Percentiles rank a stretch among this genome's conserved stretches.
Evolutionary conservation across 2,329 filamentous ascomycete species (phyloP).

Genomic region (Dactylonectria macrodidyma): DNA sequence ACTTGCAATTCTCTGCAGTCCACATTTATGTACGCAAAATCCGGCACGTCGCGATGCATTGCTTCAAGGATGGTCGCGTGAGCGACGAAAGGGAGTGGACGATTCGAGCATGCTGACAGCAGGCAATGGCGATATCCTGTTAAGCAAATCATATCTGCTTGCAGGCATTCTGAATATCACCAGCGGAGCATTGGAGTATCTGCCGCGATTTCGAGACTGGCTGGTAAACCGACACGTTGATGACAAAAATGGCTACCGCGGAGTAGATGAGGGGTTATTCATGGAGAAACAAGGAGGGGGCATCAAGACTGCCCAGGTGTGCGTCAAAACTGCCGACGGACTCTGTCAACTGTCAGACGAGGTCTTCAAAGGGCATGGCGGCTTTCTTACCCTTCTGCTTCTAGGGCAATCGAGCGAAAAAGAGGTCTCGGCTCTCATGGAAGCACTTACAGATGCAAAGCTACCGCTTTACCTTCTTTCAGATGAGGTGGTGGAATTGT

Average conservation of each 20-base stretch:
- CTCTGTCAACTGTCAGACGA: background rate
- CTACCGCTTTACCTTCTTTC: background rate
- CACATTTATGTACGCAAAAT: no score
- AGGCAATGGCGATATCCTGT: background rate
- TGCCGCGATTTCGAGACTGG: background rate
- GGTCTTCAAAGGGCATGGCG: background rate
- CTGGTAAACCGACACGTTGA: background rate
- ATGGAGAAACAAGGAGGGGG: background rate
- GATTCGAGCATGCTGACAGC: background rate
- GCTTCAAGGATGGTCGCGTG: slow-evolving; percentile 8
- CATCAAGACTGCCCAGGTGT: background rate
- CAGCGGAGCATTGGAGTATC: background rate
- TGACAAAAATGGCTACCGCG: background rate
- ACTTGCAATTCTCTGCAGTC: background rate
- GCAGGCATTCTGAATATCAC: slow-evolving; percentile 48
- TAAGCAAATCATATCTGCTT: background rate
- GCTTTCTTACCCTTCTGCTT: background rate
- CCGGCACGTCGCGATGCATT: background rate
- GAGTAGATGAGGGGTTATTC: background rate
- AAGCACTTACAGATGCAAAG: background rate
- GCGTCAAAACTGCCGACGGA: background rate
- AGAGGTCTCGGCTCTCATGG: background rate
- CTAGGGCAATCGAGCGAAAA: background rate
- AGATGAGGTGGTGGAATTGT: background rate
- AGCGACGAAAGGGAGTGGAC: slow-evolving; percentile 18